Percentiles rank a stretch among this genome's conserved stretches.
These are phyloP conservation scores for Cystobasidiaceae sp. DNA, from an alignment of 1,284 basidiomycete species.

Conservation along the genomic window DNA sequence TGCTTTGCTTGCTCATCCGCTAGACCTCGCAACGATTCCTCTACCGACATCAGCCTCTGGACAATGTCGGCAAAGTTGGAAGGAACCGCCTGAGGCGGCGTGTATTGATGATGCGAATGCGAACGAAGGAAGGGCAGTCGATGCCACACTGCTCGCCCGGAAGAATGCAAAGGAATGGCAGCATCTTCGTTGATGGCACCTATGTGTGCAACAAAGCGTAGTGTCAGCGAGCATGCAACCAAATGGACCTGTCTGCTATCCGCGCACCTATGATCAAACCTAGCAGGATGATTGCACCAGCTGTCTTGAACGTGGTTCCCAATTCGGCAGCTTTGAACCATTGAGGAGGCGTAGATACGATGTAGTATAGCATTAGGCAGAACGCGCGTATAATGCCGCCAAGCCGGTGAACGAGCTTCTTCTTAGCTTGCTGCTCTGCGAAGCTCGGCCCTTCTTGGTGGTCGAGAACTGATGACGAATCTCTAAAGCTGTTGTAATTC, in stretches of 20 bases:
- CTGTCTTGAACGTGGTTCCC: constrained; percentile 7
- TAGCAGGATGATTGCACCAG: constrained; percentile 2
- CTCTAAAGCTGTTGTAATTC: no score
- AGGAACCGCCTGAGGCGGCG: constrained; percentile 57
- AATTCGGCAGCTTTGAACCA: background rate
- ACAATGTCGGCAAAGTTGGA: constrained; percentile 65
- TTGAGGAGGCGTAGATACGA: background rate
- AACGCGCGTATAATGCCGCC: constrained; percentile 12
- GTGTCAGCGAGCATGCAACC: background rate
- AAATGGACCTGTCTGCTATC: background rate
- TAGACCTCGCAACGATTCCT: constrained; percentile 44
- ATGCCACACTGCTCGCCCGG: background rate
- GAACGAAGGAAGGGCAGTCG: constrained; percentile 9
- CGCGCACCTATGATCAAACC: constrained; percentile 23
- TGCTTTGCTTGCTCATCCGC: constrained; percentile 47
- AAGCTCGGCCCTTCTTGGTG: background rate
- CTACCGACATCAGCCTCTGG: constrained; percentile 54
- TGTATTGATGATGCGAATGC: constrained; percentile 28
- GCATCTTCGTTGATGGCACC: constrained; percentile 28
- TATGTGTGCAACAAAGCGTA: background rate
- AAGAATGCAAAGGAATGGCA: background rate
- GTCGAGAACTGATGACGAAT: background rate
- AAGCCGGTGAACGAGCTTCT: constrained; percentile 11
- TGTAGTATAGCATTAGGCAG: constrained; percentile 9
- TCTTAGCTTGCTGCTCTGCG: constrained; percentile 25